phyloP scores from a whole-genome alignment of 2,329 filamentous ascomycete genomes.

The Colletotrichum sp. region DNA sequence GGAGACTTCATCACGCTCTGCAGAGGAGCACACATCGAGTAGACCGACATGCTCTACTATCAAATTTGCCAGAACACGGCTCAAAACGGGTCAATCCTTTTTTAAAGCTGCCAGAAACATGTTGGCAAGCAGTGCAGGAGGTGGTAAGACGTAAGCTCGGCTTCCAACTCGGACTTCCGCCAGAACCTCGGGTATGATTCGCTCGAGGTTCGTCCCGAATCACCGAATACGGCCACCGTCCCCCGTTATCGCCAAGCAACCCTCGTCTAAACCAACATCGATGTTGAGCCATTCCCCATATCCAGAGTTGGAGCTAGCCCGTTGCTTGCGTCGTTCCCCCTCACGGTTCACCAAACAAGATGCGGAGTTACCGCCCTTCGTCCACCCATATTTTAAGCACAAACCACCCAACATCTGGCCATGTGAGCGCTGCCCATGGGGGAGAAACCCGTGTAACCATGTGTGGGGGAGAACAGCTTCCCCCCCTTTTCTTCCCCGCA shows the following conservation, averaged over 20 bases:
- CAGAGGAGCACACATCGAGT: too few species aligned
- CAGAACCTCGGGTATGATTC: conserved; percentile 1
- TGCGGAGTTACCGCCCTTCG: conserved; percentile 6
- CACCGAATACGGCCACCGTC: neutral
- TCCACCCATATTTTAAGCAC: conserved; percentile 10
- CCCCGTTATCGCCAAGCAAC: neutral
- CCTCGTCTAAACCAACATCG: neutral
- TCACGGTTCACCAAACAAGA: neutral
- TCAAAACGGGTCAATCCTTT: neutral
- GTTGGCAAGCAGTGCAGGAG: neutral
- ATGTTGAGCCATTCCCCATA: neutral
- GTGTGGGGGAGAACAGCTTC: neutral
- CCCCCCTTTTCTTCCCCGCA: conserved; percentile 5
- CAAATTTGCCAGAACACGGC: neutral
- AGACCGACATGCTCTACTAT: too few species aligned
- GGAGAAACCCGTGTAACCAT: neutral
- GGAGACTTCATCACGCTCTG: neutral
- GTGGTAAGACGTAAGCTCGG: neutral
- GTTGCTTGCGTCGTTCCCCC: neutral
- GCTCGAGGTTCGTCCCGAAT: conserved; percentile 6
- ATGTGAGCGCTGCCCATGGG: conserved; percentile 9
- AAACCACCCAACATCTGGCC: neutral
- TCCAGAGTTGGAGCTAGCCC: neutral
- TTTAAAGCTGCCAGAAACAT: neutral
- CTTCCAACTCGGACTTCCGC: neutral